phyloP scores from a whole-genome alignment of 2,329 filamentous ascomycete genomes.

The Fusarium sp. region DNA sequence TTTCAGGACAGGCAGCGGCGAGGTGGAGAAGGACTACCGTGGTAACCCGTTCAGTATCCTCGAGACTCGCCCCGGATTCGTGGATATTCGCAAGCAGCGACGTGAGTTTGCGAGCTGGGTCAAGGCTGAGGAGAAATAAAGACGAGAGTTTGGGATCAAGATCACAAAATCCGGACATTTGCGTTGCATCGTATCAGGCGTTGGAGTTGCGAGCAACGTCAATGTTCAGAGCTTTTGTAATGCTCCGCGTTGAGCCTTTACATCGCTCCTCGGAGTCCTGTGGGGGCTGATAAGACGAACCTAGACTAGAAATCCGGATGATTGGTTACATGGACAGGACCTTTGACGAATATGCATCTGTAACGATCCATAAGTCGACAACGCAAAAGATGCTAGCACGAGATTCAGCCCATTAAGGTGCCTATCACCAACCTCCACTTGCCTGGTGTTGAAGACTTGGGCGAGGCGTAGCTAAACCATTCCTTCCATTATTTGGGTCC shows the following conservation, averaged over 20 bases:
- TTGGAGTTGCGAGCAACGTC: neutral
- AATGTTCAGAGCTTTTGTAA: neutral
- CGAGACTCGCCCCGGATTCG: slow-evolving; percentile 87
- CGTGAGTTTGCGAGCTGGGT: slow-evolving; percentile 86
- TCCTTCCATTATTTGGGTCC: too few species aligned
- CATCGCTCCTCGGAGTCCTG: neutral
- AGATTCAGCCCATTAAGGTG: too few species aligned
- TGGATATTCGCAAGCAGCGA: slow-evolving; percentile 87
- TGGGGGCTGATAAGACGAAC: too few species aligned
- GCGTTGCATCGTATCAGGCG: neutral
- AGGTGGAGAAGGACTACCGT: slow-evolving; percentile 78
- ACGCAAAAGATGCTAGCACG: too few species aligned
- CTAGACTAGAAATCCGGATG: too few species aligned
- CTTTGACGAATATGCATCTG: too few species aligned
- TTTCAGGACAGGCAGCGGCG: slow-evolving; percentile 70
- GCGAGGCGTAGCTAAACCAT: too few species aligned
- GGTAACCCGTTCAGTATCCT: slow-evolving; percentile 86
- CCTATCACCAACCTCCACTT: too few species aligned
- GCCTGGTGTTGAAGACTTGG: too few species aligned
- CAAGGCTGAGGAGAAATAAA: slow-evolving; percentile 53
- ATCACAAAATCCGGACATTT: slow-evolving; percentile 8
- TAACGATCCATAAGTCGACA: too few species aligned
- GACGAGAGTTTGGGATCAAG: slow-evolving; percentile 22
- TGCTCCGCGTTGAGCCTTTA: neutral
- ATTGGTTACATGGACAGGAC: too few species aligned